Evolutionary conservation across 116 monocot genomes (phyloP).

Genomic region (Iris pallida): DNA sequence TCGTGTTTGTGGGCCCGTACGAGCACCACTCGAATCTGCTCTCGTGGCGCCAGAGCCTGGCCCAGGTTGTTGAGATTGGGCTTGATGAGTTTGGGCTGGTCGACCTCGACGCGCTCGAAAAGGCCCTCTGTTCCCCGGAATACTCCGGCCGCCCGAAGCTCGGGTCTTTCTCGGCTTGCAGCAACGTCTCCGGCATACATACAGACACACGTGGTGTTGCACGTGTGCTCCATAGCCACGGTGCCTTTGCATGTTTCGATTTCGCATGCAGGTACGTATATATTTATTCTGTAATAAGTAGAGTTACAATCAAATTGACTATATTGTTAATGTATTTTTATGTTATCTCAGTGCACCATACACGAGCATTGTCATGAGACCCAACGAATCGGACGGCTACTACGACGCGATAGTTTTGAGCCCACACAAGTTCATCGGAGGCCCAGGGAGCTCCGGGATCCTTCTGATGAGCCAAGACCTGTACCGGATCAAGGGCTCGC

Average conservation of each 20-base stretch:
- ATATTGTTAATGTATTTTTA: background rate
- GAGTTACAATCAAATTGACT: background rate
- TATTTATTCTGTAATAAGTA: background rate
- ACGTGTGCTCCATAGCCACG: slow-evolving; percentile 17
- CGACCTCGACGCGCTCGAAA: slow-evolving; percentile 2
- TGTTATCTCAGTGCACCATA: slow-evolving; percentile 30
- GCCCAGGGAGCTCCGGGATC: slow-evolving; percentile 37
- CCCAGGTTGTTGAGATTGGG: slow-evolving; percentile 26
- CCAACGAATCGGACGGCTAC: slow-evolving; percentile 30
- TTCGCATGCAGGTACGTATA: slow-evolving; percentile 20
- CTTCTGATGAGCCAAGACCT: slow-evolving; percentile 33
- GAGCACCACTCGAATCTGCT: slow-evolving; percentile 37
- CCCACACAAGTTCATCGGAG: slow-evolving; percentile 48
- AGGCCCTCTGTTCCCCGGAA: slow-evolving; percentile 4
- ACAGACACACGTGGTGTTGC: slow-evolving; percentile 21
- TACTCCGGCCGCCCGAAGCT: slow-evolving; percentile 9
- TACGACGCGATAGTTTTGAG: slow-evolving; percentile 53
- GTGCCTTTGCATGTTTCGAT: slow-evolving; percentile 26
- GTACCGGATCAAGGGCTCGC: slow-evolving; percentile 14
- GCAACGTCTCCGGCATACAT: slow-evolving; percentile 22
- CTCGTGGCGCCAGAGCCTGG: slow-evolving; percentile 30
- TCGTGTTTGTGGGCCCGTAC: slow-evolving; percentile 29
- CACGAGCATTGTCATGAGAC: slow-evolving; percentile 31
- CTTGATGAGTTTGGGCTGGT: slow-evolving; percentile 10
- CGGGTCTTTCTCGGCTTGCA: slow-evolving; percentile 31